Evolutionary conservation across 805 yeast species (phyloP).

Genomic region (Starmerella gropengiesseri): DNA sequence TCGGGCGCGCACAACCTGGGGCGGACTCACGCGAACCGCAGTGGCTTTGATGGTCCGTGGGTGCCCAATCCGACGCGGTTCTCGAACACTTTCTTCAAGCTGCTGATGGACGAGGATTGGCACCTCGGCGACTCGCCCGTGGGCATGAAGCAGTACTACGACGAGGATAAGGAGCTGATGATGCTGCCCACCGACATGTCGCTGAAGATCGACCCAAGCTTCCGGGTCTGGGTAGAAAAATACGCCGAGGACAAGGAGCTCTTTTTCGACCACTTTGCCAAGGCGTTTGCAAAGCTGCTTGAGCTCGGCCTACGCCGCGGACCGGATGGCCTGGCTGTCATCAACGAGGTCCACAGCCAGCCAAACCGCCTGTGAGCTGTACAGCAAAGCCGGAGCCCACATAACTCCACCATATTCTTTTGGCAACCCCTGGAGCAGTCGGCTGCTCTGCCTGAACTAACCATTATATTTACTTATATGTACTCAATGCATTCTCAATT

Average conservation of each 20-base stretch:
- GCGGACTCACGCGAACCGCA: slow-evolving; percentile 49
- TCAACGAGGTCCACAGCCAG: slow-evolving; percentile 25
- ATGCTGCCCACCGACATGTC: slow-evolving; percentile 80
- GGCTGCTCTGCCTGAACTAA: not conserved
- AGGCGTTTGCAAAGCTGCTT: slow-evolving; percentile 56
- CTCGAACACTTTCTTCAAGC: slow-evolving; percentile 61
- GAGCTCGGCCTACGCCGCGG: slow-evolving; percentile 70
- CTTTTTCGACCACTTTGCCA: slow-evolving; percentile 55
- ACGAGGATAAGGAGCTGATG: slow-evolving; percentile 58
- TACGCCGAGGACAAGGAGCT: slow-evolving; percentile 56
- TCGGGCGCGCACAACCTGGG: slow-evolving; percentile 56
- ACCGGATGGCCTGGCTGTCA: slow-evolving; percentile 30
- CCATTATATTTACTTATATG: not conserved
- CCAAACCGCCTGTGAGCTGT: slow-evolving; percentile 10
- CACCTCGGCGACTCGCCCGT: slow-evolving; percentile 30
- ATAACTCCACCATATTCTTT: no score
- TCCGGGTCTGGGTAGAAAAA: slow-evolving; percentile 47
- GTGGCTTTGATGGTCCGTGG: slow-evolving; percentile 88
- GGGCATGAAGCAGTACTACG: slow-evolving; percentile 33
- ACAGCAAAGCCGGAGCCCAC: no score
- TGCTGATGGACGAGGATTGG: slow-evolving; percentile 48
- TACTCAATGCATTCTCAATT: slow-evolving; percentile 13
- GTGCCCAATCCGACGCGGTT: slow-evolving; percentile 68
- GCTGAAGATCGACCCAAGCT: slow-evolving; percentile 49
- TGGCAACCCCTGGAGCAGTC: no score